Conservation (phyloP, 2,329 filamentous ascomycete species). For the Zopfia rhizophila region DNA sequence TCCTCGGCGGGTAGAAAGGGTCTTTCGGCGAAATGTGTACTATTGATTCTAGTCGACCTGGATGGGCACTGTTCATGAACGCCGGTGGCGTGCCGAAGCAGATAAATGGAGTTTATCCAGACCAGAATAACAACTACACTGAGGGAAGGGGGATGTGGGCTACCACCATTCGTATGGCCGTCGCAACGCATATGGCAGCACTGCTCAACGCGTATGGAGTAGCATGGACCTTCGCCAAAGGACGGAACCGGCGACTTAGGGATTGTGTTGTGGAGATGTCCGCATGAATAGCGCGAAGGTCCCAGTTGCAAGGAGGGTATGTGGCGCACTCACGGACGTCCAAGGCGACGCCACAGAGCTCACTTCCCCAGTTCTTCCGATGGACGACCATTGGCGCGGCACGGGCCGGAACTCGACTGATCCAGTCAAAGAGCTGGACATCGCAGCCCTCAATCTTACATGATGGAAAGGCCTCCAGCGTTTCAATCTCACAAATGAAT, state of each 20-base stretch:
- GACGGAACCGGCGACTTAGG: constrained; percentile 7
- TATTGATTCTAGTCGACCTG: neutral
- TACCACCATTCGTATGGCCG: neutral
- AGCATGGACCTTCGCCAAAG: constrained; percentile 1
- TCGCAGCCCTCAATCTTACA: no score
- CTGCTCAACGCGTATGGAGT: neutral
- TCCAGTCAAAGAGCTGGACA: constrained; percentile 4
- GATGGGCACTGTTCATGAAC: constrained; percentile 1
- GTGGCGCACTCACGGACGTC: constrained; percentile 2
- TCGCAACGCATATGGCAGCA: constrained; percentile 2
- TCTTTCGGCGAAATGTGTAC: neutral
- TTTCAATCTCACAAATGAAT: constrained; percentile 1
- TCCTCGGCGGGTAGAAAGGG: constrained; percentile 5
- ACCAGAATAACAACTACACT: neutral
- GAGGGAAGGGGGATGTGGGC: constrained; percentile 3
- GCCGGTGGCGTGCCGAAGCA: no score
- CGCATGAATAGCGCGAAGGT: constrained; percentile 1
- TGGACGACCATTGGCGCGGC: constrained; percentile 13
- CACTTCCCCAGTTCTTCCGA: neutral
- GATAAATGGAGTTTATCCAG: no score
- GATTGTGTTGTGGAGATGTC: constrained; percentile 1
- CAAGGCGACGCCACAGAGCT: neutral
- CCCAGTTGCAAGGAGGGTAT: constrained; percentile 4
- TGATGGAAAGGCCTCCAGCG: no score
- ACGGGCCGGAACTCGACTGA: no score